phyloP scores from a whole-genome alignment of 2,329 filamentous ascomycete genomes.

The Xylaria sp. region DNA sequence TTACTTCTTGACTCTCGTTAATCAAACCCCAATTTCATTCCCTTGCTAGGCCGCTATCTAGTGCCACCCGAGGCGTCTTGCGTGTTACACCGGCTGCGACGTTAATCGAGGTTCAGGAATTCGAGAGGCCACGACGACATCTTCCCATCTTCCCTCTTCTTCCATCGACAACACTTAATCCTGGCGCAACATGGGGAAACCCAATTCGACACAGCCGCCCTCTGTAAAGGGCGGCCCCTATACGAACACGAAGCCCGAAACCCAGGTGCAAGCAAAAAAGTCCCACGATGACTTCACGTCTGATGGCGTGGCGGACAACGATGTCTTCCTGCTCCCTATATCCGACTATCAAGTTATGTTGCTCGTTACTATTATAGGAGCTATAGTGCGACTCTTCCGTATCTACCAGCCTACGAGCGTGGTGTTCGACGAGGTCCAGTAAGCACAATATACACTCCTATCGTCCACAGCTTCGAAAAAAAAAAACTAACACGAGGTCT shows the following conservation, averaged over 20 bases:
- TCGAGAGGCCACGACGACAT: conserved; percentile 44
- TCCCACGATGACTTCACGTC: conserved; percentile 72
- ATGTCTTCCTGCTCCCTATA: conserved; percentile 86
- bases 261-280: conserved; percentile 49
- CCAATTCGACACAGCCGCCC: conserved; percentile 53
- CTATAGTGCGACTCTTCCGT: conserved; percentile 86
- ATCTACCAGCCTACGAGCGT: conserved; percentile 97
- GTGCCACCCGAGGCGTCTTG: conserved; percentile 31
- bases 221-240: conserved; percentile 46
- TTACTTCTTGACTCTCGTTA: conserved; percentile 56
- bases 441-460: conserved; percentile 55
- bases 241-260: conserved; percentile 44
- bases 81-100: conserved; percentile 30
- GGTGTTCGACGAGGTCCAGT: conserved; percentile 99
- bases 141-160: conserved; percentile 29
- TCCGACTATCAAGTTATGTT: conserved; percentile 84
- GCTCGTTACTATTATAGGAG: conserved; percentile 77
- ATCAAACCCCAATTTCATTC: conserved; percentile 40
- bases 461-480: neutral
- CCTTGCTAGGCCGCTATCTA: conserved; percentile 30
- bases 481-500: conserved; percentile 32
- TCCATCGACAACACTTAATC: conserved; percentile 9
- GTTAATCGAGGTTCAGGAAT: neutral
- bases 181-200: conserved; percentile 52
- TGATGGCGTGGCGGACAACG: conserved; percentile 85